Evolutionary conservation across 2,329 filamentous ascomycete genomes (phyloP).

Genomic region (Xylariaceae sp.): DNA sequence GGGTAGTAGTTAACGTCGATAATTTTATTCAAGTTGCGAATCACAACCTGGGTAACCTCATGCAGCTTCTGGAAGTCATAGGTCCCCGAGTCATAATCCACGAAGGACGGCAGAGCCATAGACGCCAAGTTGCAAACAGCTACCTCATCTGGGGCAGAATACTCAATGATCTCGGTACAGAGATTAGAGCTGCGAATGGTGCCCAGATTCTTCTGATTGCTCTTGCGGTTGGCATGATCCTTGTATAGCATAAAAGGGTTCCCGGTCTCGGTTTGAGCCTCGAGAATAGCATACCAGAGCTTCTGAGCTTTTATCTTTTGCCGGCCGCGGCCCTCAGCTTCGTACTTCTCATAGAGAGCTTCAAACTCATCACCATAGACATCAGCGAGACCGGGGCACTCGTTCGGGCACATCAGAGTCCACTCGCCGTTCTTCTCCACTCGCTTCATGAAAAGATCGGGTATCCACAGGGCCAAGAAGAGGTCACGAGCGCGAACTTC

Average conservation of each 20-base stretch:
- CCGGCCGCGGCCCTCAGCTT: conserved; percentile 84
- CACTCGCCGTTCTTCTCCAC: conserved; percentile 96
- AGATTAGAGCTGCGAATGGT: conserved; percentile 98
- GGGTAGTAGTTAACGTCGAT: conserved; percentile 99
- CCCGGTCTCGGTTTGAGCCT: conserved; percentile 97
- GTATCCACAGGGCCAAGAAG: conserved; percentile 98
- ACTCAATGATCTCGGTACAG: conserved; percentile 98
- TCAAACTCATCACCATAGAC: conserved; percentile 98
- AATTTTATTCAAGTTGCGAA: conserved; percentile 96
- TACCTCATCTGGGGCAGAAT: conserved; percentile 95
- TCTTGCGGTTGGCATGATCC: conserved; percentile 97
- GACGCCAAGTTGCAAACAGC: conserved; percentile 98
- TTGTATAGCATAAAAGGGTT: conserved; percentile 99
- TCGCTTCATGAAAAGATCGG: conserved; percentile 99
- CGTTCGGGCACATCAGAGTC: conserved; percentile 98
- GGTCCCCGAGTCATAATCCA: conserved; percentile 81
- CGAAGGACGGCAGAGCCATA: conserved; percentile 86
- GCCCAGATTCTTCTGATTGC: conserved; percentile 99
- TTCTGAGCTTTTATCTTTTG: conserved; percentile 97
- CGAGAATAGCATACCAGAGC: conserved; percentile 98
- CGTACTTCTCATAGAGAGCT: conserved; percentile 91
- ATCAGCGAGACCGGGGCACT: conserved; percentile 92
- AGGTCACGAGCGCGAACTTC: conserved; percentile 95
- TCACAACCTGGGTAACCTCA: conserved; percentile 89
- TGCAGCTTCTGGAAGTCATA: conserved; percentile 98